Conservation (phyloP, 2,329 filamentous ascomycete species). For the Diaporthe helianthi region DNA sequence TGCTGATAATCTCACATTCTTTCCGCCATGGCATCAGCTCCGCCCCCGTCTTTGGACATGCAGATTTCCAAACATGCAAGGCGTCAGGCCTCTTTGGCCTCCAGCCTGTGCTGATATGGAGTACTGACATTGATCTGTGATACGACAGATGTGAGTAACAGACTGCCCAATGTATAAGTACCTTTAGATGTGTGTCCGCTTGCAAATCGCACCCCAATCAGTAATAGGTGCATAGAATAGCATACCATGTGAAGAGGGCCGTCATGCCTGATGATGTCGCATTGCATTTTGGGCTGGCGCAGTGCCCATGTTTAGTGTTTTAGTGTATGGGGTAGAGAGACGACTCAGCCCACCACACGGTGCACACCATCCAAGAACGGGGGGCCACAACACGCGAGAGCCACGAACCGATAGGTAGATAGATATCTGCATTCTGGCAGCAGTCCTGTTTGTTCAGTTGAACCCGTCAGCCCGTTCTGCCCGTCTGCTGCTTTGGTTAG, state of each 20-base stretch:
- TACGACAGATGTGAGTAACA: neutral
- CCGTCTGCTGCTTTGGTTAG: neutral
- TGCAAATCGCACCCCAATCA: constrained; percentile 1
- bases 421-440: neutral
- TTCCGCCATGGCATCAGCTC: neutral
- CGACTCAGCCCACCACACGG: constrained; percentile 23
- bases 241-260: neutral
- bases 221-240: neutral
- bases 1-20: constrained; percentile 10
- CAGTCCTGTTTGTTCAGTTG: neutral
- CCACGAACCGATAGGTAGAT: constrained; percentile 11
- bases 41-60: constrained; percentile 9
- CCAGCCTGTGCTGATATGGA: neutral
- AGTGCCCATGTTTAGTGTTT: neutral
- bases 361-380: neutral
- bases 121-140: neutral
- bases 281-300: constrained; percentile 14
- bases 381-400: neutral
- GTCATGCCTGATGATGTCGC: constrained; percentile 30
- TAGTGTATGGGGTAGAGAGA: neutral
- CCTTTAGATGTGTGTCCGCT: neutral
- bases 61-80: constrained; percentile 1
- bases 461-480: neutral
- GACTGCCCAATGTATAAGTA: too few relatives aligned
- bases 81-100: neutral